Percentiles rank a stretch among this genome's conserved stretches.
phyloP scores from a whole-genome alignment of 1,284 basidiomycete species.

The Fomes fomentarius region DNA sequence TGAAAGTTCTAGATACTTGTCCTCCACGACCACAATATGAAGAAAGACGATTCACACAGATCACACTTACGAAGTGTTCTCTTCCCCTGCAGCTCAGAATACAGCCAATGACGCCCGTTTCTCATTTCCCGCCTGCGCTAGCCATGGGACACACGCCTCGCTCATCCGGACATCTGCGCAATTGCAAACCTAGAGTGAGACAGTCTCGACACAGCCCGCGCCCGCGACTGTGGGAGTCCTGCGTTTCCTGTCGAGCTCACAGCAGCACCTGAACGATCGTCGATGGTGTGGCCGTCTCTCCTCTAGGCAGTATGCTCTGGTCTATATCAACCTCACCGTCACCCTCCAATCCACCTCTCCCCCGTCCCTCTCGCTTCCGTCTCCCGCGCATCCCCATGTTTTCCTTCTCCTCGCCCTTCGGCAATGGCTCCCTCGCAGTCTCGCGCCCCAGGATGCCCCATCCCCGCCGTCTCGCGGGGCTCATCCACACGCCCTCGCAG shows the following conservation, averaged over 20 bases:
- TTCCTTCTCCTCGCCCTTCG: slow-evolving; percentile 21
- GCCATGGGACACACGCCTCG: too few species aligned
- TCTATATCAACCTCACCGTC: background rate
- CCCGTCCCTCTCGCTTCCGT: background rate
- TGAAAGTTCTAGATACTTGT: too few species aligned
- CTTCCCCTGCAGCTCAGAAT: too few species aligned
- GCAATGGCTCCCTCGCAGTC: slow-evolving; percentile 13
- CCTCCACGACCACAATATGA: too few species aligned
- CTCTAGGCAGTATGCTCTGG: background rate
- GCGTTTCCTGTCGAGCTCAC: background rate
- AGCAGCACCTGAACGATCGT: slow-evolving; percentile 10
- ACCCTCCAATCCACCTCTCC: background rate
- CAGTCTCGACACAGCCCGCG: slow-evolving; percentile 8
- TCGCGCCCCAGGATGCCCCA: slow-evolving; percentile 12
- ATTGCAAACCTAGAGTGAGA: too few species aligned
- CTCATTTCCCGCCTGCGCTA: too few species aligned
- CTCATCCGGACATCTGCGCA: background rate
- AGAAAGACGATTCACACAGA: too few species aligned
- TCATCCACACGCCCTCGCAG: slow-evolving; percentile 18
- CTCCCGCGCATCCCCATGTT: slow-evolving; percentile 22
- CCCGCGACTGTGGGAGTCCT: background rate
- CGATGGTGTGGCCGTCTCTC: background rate
- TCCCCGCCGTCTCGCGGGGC: slow-evolving; percentile 8
- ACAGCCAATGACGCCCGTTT: too few species aligned
- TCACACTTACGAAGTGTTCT: too few species aligned